Percentiles rank a stretch among this genome's conserved stretches.
Conservation (phyloP, 2,329 filamentous ascomycete genomes). For the Blastomyces percursus region DNA sequence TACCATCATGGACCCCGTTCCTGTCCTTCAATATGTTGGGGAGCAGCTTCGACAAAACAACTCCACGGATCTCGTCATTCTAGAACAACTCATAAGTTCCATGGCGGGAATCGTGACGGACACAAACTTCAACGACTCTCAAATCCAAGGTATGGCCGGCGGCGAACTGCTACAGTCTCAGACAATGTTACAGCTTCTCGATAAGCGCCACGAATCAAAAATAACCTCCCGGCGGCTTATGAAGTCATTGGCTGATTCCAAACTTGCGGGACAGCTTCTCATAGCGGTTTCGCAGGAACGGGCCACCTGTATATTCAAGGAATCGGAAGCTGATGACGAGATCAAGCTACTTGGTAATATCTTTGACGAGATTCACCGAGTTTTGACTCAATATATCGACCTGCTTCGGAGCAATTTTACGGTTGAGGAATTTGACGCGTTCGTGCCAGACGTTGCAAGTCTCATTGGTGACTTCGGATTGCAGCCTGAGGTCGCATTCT, state of each 20-base stretch:
- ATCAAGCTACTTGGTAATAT: conserved; percentile 83
- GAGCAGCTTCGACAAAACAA: conserved; percentile 72
- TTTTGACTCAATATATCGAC: conserved; percentile 80
- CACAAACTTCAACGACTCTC: conserved; percentile 75
- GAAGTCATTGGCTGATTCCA: conserved; percentile 63
- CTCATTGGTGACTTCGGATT: conserved; percentile 71
- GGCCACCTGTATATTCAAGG: conserved; percentile 70
- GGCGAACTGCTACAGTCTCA: conserved; percentile 68
- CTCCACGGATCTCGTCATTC: conserved; percentile 78
- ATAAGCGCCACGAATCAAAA: conserved; percentile 66
- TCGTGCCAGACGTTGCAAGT: conserved; percentile 62
- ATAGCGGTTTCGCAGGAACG: conserved; percentile 84
- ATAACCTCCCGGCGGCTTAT: conserved; percentile 70
- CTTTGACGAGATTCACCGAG: conserved; percentile 78
- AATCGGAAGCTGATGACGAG: conserved; percentile 56
- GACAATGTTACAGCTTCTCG: conserved; percentile 67
- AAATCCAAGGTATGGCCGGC: conserved; percentile 79
- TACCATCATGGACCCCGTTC: conserved; percentile 62
- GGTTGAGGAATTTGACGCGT: conserved; percentile 61
- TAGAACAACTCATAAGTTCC: conserved; percentile 78
- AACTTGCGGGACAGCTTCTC: conserved; percentile 71
- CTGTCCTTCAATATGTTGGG: conserved; percentile 81
- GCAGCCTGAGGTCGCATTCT: conserved; percentile 70
- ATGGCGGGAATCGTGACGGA: conserved; percentile 92
- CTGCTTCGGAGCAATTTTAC: conserved; percentile 71